Base-by-base conservation (phyloP, 106 monocot species). In the Phalaenopsis aphrodite region DNA sequence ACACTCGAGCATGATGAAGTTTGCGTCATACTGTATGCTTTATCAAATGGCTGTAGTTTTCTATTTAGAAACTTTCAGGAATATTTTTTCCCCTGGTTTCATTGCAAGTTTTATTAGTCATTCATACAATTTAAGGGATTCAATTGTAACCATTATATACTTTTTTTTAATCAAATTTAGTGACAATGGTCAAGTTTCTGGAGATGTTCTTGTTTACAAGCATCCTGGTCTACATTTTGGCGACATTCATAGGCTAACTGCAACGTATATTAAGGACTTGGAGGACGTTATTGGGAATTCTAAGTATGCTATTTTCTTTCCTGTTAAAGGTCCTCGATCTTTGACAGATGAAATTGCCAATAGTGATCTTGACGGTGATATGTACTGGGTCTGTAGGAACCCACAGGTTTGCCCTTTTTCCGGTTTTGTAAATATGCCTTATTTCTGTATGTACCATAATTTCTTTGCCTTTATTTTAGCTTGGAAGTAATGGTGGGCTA, bases 341-440 rank as follows among this genome's bases (percentile, higher is more conserved):
- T 76, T 94, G 75, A 82, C 87, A 37, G 91, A 94, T 85, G 94
- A 94, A 73, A 91, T 94, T 85, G 94, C 94, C 5, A 87, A 88
- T 47, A 85, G 94, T 83, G 91, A 94, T 85, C 87, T 85, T 76
- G 94, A 94, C 84, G 94, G 94, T 42, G 94, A 94, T 55, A 80
- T 88, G 38, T 94, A 94, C 72, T 94, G 94, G 94, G 85, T 94
- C 30, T 94, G 89, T 17, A 86, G 80, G 80, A 89, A 94, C 37
- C 80, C 84, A 78, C 79, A 88, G 94, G 94, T 91, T 46, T 45
- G 38, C 15, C 69, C 14, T 69, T 69, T 38, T 69, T 69, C 14
- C 10, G 37, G 39, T 69, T 69, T 69, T 69, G 69, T 69, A 61
- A 21, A 21, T 21, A 6, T 21, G 61, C 19, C 1, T 61, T 61